Conservation (phyloP, 106 monocot species). For the Gastrodia elata region DNA sequence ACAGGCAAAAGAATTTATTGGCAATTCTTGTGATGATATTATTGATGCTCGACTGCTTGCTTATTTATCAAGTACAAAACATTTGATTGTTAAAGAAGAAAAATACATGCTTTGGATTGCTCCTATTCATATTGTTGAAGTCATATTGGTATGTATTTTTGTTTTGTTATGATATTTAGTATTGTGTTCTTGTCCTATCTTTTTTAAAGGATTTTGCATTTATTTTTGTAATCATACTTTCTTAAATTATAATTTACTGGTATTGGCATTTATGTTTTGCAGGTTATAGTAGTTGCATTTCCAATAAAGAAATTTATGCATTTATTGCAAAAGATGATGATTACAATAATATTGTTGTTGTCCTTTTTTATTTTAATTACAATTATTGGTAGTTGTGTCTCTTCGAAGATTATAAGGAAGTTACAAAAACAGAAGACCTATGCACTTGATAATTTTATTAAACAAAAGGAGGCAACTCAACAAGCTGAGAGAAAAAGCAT, state of each 20-base stretch:
- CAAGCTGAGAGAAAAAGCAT: conserved; percentile 92
- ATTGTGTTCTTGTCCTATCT: background rate
- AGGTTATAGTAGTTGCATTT: conserved; percentile 21
- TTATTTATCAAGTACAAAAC: background rate
- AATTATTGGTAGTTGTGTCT: conserved; percentile 12
- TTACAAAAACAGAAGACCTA: conserved; percentile 16
- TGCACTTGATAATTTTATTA: conserved; percentile 38
- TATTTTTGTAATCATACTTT: background rate
- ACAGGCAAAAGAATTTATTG: background rate
- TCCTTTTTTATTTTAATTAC: conserved; percentile 18
- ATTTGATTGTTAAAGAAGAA: background rate
- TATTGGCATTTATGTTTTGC: conserved; percentile 3
- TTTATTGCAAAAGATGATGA: conserved; percentile 14
- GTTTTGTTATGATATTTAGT: background rate
- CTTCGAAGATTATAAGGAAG: conserved; percentile 16
- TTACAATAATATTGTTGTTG: conserved; percentile 5
- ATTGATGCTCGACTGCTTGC: background rate
- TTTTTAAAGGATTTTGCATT: background rate
- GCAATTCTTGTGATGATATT: conserved; percentile 10
- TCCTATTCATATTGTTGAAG: conserved; percentile 12
- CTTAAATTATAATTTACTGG: background rate
- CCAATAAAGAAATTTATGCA: background rate
- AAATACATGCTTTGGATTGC: background rate
- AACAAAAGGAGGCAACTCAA: conserved; percentile 64
- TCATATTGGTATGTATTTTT: conserved; percentile 12